Base-by-base conservation (phyloP, 208 protist genomes). In the Acanthamoeba healyi region DNA sequence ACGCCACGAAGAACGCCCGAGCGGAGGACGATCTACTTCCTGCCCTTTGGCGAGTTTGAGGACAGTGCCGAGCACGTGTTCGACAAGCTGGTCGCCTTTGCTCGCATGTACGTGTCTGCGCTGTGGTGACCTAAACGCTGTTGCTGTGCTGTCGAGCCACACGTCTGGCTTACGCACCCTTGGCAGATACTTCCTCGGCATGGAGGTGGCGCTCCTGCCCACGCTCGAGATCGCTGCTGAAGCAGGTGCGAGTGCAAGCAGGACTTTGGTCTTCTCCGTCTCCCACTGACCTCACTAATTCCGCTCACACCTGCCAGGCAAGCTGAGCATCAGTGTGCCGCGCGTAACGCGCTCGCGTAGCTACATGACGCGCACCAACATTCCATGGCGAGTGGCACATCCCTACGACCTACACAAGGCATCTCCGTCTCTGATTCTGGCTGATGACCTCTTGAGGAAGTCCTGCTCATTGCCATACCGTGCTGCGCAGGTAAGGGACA, bases 321-420 rank as follows among this genome's bases (percentile, higher is more conserved):
- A 51, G 49, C 29, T 87, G 44, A 26, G 26, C 40, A 87, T 87
- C n/a, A 29, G 36, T 26, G 79, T 87, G 2, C 79, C 79, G 34
- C 79, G 79, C 0, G 42, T 51, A 0, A 87, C 79, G 3, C 38
- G 79, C 26, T 44, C 79, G 12, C 24, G 79, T 26, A 22, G 19
- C 26, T 87, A 87, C 44, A 87, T 34, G 10, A 17, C 40, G 38
- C 79, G 34, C 7, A 40, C 34, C 44, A 61, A 87, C 79, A 87
- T 87, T 17, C 79, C 79, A 7, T 87, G 79, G 79, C 79, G 79
- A 1, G 79, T 87, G 26, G 40, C 79, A 15, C 79, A 87, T 36
- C 79, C 79, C 79, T 87, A 87, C 49, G 79, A 87, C 46, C 26
- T 87, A 5, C 79, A 87, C 49, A 87, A 87, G 79, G 79, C 19